phyloP scores from a whole-genome alignment of 2,329 filamentous ascomycete genomes.

The Coniochaeta hoffmannii region DNA sequence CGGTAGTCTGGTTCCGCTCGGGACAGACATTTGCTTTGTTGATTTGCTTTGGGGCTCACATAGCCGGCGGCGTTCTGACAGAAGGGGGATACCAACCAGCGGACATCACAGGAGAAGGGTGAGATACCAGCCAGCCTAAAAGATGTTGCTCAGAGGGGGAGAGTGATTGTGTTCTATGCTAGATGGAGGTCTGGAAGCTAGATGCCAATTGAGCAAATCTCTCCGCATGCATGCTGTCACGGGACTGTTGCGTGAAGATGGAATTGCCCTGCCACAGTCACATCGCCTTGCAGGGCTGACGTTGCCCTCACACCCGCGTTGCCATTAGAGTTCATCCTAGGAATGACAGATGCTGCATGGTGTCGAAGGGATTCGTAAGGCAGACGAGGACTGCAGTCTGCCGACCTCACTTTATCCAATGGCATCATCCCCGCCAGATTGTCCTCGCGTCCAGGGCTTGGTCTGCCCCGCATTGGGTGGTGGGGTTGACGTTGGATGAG shows the following conservation, averaged over 20 bases:
- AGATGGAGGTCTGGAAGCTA: too few species aligned
- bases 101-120: conserved; percentile 11
- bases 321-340: neutral
- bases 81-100: conserved; percentile 4
- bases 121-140: neutral
- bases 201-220: too few species aligned
- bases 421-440: neutral
- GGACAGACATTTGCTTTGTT: conserved; percentile 5
- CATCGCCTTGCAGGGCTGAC: neutral
- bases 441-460: neutral
- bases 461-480: neutral
- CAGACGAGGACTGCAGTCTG: neutral
- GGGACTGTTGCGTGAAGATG: neutral
- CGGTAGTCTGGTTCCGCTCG: neutral
- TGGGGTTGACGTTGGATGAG: neutral
- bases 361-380: conserved; percentile 3
- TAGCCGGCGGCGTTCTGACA: conserved; percentile 13
- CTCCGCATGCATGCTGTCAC: neutral
- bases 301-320: neutral
- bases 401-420: neutral
- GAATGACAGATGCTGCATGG: neutral
- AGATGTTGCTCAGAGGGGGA: neutral
- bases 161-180: neutral
- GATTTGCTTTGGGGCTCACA: conserved; percentile 8
- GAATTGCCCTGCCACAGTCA: too few species aligned